Conservation (phyloP, 2,329 filamentous ascomycete species). For the Epichloe sibirici region DNA sequence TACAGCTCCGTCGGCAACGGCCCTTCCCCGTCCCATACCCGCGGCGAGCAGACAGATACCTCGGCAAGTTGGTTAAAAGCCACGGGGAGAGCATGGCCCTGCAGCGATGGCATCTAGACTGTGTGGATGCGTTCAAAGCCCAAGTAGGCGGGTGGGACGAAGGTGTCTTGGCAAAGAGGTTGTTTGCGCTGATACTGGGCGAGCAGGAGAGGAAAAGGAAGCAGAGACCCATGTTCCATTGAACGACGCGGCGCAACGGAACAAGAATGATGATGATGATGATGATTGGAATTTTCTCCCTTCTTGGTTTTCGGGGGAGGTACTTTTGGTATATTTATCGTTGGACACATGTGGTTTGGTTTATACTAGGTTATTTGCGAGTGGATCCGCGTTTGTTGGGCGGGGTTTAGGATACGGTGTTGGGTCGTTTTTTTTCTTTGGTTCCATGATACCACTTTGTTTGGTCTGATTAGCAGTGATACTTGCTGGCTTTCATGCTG, state of each 20-base stretch:
- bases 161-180: conserved; percentile 33
- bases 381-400: too few relatives aligned
- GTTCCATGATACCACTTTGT: conserved; percentile 8
- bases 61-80: conserved; percentile 36
- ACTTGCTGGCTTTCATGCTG: too few relatives aligned
- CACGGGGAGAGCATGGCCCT: conserved; percentile 35
- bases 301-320: not conserved
- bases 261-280: not conserved
- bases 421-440: not conserved
- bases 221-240: conserved; percentile 20
- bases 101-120: conserved; percentile 45
- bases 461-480: not conserved
- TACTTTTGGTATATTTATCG: not conserved
- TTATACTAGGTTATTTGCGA: too few relatives aligned
- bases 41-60: conserved; percentile 22
- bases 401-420: too few relatives aligned
- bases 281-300: conserved; percentile 4
- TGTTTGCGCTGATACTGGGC: conserved; percentile 40
- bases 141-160: conserved; percentile 40
- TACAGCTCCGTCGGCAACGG: conserved; percentile 34
- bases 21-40: conserved; percentile 20
- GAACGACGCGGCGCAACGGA: not conserved
- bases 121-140: conserved; percentile 39
- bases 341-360: too few relatives aligned
- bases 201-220: conserved; percentile 25